A percentile compares a stretch with the other conserved stretches of the same genome.
phyloP scores from a whole-genome alignment of 176 grass and related monocot species.

The Triticum aestivum region IWGSC_CS_RefSeq_v2.1 NC_057812.1:476879758-476880257 shows the following conservation, averaged over 20 bases:
- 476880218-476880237: conserved; percentile 17
- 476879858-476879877: background rate
- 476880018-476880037: background rate
- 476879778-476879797: background rate
- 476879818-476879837: background rate
- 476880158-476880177: background rate
- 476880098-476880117: background rate
- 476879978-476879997: background rate
- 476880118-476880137: background rate
- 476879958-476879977: too few relatives aligned
- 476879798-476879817: background rate
- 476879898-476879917: background rate
- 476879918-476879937: background rate
- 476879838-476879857: conserved; percentile 10
- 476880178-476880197: background rate
- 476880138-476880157: too few relatives aligned
- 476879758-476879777: background rate
- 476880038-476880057: background rate
- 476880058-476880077: background rate
- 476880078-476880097: background rate
- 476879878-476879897: background rate
- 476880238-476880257: background rate
- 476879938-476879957: background rate
- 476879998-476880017: background rate
- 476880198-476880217: background rate